Evolutionary conservation across 2,329 filamentous ascomycete species (phyloP).

Genomic region (Diplodia seriata): DNA sequence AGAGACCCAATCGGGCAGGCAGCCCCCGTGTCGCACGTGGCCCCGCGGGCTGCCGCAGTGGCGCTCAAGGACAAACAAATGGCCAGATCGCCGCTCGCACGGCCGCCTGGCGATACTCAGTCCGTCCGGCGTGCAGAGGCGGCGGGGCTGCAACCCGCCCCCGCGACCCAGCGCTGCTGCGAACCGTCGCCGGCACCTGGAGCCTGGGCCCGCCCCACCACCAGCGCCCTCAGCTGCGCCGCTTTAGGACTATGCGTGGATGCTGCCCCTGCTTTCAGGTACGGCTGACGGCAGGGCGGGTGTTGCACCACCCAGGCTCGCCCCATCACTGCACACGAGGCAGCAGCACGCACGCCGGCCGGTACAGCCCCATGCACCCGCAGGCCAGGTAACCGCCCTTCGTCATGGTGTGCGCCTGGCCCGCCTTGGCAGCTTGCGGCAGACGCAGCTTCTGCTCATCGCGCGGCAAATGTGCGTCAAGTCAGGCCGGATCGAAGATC

Average conservation of each 20-base stretch:
- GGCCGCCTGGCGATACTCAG: not conserved
- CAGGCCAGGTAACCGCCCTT: not conserved
- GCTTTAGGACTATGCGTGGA: not conserved
- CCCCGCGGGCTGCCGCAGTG: not conserved
- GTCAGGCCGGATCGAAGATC: constrained; percentile 8
- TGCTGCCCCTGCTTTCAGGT: constrained; percentile 6
- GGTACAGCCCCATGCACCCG: not conserved
- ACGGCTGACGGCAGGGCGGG: not conserved
- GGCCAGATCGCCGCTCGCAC: not conserved
- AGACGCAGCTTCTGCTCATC: too few relatives aligned
- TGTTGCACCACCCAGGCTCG: not conserved
- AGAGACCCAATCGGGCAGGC: constrained; percentile 3
- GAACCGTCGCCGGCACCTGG: not conserved
- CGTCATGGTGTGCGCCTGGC: constrained; percentile 6
- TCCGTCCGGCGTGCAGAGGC: too few relatives aligned
- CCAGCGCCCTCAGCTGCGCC: not conserved
- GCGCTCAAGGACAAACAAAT: not conserved
- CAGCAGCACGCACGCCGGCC: not conserved
- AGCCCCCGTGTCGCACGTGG: constrained; percentile 10
- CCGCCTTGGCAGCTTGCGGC: not conserved
- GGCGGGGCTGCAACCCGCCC: not conserved
- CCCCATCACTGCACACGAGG: not conserved
- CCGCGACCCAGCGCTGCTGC: not conserved
- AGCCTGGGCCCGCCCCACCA: not conserved
- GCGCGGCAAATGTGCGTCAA: too few relatives aligned